These are phyloP conservation scores for Agastache rugosa DNA, from an alignment of 257 asterid genomes.

Conservation along the genomic window DNA sequence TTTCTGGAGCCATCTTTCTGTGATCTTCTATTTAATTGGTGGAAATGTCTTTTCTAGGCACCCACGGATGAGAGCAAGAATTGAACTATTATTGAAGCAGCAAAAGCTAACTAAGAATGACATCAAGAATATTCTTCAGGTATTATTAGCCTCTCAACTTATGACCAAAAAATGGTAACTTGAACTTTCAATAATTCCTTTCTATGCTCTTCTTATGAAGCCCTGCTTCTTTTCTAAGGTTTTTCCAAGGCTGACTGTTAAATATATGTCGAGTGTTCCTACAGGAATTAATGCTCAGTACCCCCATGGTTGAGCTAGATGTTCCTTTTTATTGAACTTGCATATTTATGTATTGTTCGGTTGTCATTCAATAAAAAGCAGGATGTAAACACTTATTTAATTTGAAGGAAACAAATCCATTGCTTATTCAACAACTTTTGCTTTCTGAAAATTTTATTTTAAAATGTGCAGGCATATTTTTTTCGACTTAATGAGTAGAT, in stretches of 20 bases:
- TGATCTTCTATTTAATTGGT: slow-evolving; percentile 16
- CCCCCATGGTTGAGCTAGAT: not conserved
- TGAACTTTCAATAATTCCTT: slow-evolving; percentile 4
- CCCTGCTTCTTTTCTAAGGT: slow-evolving; percentile 21
- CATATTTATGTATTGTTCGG: not conserved
- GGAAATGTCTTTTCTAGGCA: slow-evolving; percentile 55
- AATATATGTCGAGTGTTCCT: not conserved
- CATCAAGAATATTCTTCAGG: slow-evolving; percentile 88
- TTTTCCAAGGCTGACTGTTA: not conserved
- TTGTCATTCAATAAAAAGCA: not conserved
- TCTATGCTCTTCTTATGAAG: slow-evolving; percentile 17
- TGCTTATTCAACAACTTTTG: not conserved
- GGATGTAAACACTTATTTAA: not conserved
- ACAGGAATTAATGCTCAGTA: not conserved
- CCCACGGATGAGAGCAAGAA: slow-evolving; percentile 82
- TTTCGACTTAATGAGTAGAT: not conserved
- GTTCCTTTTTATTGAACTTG: slow-evolving; percentile 4
- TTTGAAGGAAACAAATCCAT: slow-evolving; percentile 5
- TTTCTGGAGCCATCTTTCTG: slow-evolving; percentile 27
- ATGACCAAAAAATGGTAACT: slow-evolving; percentile 30
- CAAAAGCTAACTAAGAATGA: slow-evolving; percentile 84
- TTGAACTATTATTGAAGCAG: slow-evolving; percentile 85
- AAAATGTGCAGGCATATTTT: not conserved
- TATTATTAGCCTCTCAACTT: slow-evolving; percentile 40
- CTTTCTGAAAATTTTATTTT: not conserved